These are phyloP conservation scores for Patellifolia procumbens DNA, from an alignment of 179 eudicot genomes.

Conservation along the genomic window DNA sequence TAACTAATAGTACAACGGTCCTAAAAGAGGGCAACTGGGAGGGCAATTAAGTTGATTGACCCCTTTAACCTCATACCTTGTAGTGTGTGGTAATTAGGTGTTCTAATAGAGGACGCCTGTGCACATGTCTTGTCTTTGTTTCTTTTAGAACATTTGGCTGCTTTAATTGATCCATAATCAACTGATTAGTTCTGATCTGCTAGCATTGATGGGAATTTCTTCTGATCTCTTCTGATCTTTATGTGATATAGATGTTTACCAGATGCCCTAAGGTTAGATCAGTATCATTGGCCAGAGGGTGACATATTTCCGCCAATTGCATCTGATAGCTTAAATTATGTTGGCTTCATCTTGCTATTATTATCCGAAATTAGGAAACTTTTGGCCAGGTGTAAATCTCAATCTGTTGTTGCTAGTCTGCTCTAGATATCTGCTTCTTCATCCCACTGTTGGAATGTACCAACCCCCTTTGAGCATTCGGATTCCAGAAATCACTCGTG, in stretches of 20 bases:
- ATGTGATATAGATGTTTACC: constrained; percentile 8
- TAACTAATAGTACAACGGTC: no score
- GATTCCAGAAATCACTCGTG: neutral
- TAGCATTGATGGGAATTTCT: neutral
- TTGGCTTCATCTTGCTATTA: neutral
- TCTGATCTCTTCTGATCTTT: neutral
- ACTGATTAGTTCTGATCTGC: neutral
- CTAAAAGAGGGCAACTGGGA: no score
- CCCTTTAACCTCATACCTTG: no score
- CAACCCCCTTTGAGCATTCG: neutral
- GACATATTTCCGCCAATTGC: neutral
- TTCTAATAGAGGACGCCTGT: neutral
- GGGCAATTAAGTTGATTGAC: no score
- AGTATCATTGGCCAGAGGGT: neutral
- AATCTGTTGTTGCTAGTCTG: neutral
- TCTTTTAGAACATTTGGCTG: neutral
- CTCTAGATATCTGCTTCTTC: neutral
- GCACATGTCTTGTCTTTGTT: neutral
- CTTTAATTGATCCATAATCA: neutral
- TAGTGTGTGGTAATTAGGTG: neutral
- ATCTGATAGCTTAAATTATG: constrained; percentile 5
- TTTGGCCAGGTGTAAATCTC: constrained; percentile 8
- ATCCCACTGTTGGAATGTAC: neutral
- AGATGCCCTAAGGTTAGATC: neutral
- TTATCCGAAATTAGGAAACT: neutral